Base-by-base conservation (phyloP, 1,284 basidiomycete genomes). In the Cutaneotrichosporon curvatum region DNA sequence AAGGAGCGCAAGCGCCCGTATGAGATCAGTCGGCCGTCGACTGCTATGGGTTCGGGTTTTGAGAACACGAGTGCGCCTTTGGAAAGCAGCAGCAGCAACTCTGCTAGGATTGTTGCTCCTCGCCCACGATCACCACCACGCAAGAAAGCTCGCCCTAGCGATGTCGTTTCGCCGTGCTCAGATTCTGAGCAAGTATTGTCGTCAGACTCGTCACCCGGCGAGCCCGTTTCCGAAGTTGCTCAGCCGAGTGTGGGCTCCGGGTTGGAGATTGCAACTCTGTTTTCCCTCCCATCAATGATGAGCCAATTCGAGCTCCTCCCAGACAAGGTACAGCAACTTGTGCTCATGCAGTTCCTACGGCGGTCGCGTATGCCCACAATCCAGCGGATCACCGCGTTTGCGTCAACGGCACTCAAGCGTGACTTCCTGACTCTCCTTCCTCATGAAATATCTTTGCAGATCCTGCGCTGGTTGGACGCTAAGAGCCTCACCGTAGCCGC, bases 321-420 rank as follows among this genome's bases (percentile, higher is more conserved):
- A 7, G 63, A 70, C 45, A 61, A 67, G 37, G 53, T 72, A 1
- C 68, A 71, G 50, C 69, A 72, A 50, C 70, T 71, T 43, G 61
- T 70, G 43, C 60, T 72, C 33, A 67, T 71, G 62, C 70, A 72
- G 45, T 58, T 71, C 25, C 56, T 72, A 21, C 61, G 70, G 7
- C 60, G 70, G 10, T 61, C 67, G 2, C 56, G 66, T 4, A 66
- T 67, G 56, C 60, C 69, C 8, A 71, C 69, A 11, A 67, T 72
- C 16, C 70, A 71, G 46, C 62, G 66, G 10, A 46, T 70, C 14
- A 57, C 59, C 10, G 50, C 56, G 4, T 71, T 71, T 49, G 58
- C 65, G 12, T 49, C 61, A 15, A 61, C 48, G 4, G 70, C 69
- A 0, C 57, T 71, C 25, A 65, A 65, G 40, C 61, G 69, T 19